These are phyloP conservation scores for Cucumis melo DNA, from an alignment of 306 rosid genomes.

Conservation along the genomic window DNA sequence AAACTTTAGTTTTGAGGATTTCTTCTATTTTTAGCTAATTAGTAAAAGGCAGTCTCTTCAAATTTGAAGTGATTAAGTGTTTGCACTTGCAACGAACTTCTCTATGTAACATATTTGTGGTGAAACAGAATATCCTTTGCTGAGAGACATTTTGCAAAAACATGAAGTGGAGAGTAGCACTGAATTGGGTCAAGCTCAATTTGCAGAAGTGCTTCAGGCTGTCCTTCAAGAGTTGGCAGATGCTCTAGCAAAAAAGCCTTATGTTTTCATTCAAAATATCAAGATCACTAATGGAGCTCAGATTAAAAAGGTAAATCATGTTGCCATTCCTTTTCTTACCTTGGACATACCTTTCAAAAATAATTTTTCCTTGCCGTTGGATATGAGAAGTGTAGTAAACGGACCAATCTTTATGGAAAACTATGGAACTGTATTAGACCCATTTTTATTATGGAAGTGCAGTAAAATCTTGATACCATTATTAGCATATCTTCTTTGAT, in stretches of 20 bases:
- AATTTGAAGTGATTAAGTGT: background rate
- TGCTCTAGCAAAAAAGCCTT: constrained; percentile 45
- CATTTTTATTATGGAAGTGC: too few relatives aligned
- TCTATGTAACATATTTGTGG: constrained; percentile 1
- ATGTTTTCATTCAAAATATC: constrained; percentile 39
- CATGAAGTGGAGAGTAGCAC: constrained; percentile 56
- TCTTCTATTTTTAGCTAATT: background rate
- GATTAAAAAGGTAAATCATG: constrained; percentile 53
- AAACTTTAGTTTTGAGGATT: background rate
- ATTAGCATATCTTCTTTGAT: background rate
- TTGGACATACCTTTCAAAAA: background rate
- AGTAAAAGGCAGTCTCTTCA: background rate
- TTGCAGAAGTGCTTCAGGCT: constrained; percentile 77
- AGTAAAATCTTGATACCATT: background rate
- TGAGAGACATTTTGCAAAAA: constrained; percentile 54
- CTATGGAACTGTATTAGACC: background rate
- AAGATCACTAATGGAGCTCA: constrained; percentile 53
- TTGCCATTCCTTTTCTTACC: background rate
- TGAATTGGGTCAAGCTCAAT: constrained; percentile 91
- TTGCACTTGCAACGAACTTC: background rate
- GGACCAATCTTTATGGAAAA: background rate
- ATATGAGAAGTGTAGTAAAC: background rate
- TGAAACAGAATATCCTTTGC: constrained; percentile 60
- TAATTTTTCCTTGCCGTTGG: background rate
- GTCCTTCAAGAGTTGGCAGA: constrained; percentile 74